These are phyloP conservation scores for Gymnopus androsaceus DNA, from an alignment of 1,284 basidiomycete species.

Conservation along the genomic window DNA sequence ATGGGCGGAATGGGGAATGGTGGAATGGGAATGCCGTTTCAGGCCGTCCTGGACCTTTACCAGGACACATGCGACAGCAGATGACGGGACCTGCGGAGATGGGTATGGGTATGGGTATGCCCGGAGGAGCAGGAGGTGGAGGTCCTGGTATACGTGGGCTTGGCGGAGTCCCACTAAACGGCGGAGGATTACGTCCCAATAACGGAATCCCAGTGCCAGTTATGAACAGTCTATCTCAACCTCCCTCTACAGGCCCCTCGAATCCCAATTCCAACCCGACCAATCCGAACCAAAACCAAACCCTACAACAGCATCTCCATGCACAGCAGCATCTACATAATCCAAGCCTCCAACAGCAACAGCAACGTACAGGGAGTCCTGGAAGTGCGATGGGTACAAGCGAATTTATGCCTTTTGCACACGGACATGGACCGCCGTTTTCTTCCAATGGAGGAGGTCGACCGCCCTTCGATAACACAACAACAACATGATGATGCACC, in stretches of 20 bases:
- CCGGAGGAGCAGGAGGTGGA: neutral
- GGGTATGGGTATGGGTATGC: neutral
- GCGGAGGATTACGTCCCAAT: neutral
- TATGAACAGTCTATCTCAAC: constrained; percentile 34
- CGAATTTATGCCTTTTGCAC: too few relatives aligned
- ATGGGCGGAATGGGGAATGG: neutral
- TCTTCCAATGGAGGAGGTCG: too few relatives aligned
- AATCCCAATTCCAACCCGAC: neutral
- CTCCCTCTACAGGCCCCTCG: constrained; percentile 24
- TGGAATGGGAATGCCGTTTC: constrained; percentile 39
- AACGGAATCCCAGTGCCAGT: neutral
- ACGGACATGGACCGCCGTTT: too few relatives aligned
- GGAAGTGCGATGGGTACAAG: too few relatives aligned
- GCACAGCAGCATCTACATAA: too few relatives aligned
- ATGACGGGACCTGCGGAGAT: neutral
- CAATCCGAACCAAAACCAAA: constrained; percentile 16
- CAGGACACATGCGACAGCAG: neutral
- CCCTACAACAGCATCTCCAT: constrained; percentile 37
- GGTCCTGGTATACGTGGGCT: neutral
- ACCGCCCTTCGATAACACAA: too few relatives aligned
- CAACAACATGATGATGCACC: too few relatives aligned
- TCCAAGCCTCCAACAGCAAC: too few relatives aligned
- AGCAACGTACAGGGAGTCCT: too few relatives aligned
- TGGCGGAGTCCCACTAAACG: neutral
- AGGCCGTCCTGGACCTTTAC: too few relatives aligned